Conservation (phyloP, 495 filamentous ascomycete species). For the Pyrenula massariospora region DNA sequence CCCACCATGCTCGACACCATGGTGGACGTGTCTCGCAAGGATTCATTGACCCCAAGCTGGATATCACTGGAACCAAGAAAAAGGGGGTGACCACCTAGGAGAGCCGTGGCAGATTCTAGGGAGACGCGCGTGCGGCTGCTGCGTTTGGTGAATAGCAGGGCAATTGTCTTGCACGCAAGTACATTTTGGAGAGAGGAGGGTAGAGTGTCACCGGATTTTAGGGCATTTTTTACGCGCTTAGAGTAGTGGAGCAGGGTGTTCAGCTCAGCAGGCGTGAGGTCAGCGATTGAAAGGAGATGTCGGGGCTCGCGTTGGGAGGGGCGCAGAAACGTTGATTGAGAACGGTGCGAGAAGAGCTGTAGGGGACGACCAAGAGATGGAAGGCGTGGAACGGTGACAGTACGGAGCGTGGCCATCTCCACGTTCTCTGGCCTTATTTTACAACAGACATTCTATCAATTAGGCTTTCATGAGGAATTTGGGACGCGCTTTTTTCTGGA, state of each 20-base stretch:
- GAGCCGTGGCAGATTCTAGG: conserved; percentile 72
- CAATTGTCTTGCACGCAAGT: conserved; percentile 67
- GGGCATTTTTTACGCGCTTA: conserved; percentile 55
- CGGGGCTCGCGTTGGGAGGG: conserved; percentile 47
- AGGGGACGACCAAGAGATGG: background rate
- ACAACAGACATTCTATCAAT: background rate
- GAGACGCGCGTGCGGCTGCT: conserved; percentile 87
- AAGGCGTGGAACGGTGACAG: background rate
- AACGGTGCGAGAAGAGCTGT: background rate
- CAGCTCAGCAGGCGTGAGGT: conserved; percentile 71
- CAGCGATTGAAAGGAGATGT: conserved; percentile 82
- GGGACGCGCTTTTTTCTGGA: background rate
- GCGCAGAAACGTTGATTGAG: conserved; percentile 1
- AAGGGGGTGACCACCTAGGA: conserved; percentile 88
- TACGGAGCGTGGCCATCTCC: background rate
- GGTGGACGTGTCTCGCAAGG: conserved; percentile 73
- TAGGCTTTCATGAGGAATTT: background rate
- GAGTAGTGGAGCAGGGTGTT: conserved; percentile 74
- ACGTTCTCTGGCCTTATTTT: background rate
- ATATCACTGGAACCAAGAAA: conserved; percentile 93
- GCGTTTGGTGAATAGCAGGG: conserved; percentile 93
- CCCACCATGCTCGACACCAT: conserved; percentile 90
- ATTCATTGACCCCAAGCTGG: conserved; percentile 92
- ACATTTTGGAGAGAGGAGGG: conserved; percentile 42
- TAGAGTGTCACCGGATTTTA: conserved; percentile 55